Evolutionary conservation across 78 protist genomes (phyloP), one percentile per base, ranked within the genome.

Genomic region (Neovahlkampfia damariscottae): DNA sequence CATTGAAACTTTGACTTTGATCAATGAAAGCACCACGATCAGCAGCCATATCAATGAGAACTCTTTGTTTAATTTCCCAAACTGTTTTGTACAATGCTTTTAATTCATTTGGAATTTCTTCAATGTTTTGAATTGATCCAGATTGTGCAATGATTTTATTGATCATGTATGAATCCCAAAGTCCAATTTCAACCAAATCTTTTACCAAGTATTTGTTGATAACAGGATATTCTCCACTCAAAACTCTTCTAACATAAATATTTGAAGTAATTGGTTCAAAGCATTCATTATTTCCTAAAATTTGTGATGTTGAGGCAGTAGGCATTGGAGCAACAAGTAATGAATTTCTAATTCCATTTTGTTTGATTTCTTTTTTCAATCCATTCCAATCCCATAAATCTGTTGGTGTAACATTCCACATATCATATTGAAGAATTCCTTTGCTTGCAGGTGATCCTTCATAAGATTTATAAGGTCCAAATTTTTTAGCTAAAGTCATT

Each of bases 301-400:
- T 93, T 90, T 96, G 99, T 10, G 93, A 83, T n/a, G 99, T 95
- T 72, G 93, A 84, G 2, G 99, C 99, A 3, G 99, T 96, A 67
- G 99, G 99, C 99, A 96, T 96, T 40, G 99, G 99, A 6, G 99
- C 99, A 3, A 96, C 82, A 29, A 96, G 84, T 28, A 96, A 91
- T 3, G 87, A 73, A 90, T 96, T 96, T 76, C 99, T 92, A 9
- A 93, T 2, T 70, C 99, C 99, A 81, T 72, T 75, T 58, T 7
- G 0, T 58, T 40, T 40, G 28, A 88, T 40, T 5, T 10, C 62
- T 58, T 0, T 85, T 10, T 67, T 28, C 38, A 86, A 71, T 36
- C 5, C 78, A 4, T 40, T 77, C 89, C 89, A 86, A 66, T 82
- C 77, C 77, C 72, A 76, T 19, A 74, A 6, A 41, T 69, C 76